phyloP scores from a whole-genome alignment of 169 alveolate species.

The Plasmodium falciparum region DNA sequence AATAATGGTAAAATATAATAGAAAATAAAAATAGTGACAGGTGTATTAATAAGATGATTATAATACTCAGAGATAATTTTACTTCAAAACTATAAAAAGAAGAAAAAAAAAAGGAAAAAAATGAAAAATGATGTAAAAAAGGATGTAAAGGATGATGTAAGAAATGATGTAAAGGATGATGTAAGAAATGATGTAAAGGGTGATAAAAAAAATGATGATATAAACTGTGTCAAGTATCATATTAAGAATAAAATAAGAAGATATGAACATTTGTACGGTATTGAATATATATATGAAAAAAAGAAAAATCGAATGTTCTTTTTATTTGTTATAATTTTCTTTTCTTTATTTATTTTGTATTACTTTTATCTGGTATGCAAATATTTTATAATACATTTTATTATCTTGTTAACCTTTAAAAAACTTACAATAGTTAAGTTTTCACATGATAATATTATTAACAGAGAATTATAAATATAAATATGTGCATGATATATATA shows the following conservation, averaged over 20 bases:
- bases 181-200: not conserved
- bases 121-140: not conserved
- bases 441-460: not conserved
- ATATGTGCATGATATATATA: not conserved
- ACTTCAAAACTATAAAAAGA: not conserved
- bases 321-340: slow-evolving; percentile 14
- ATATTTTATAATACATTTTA: not conserved
- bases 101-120: not conserved
- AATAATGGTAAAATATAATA: too few relatives aligned
- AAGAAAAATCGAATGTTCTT: slow-evolving; percentile 31
- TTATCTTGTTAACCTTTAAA: not conserved
- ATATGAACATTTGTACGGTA: slow-evolving; percentile 51
- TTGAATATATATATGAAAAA: slow-evolving; percentile 69
- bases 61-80: too few relatives aligned
- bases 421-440: not conserved
- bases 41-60: too few relatives aligned
- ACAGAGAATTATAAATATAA: not conserved
- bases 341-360: slow-evolving; percentile 43
- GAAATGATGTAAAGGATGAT: not conserved
- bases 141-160: not conserved
- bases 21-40: too few relatives aligned
- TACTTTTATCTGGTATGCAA: slow-evolving; percentile 55
- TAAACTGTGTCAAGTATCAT: not conserved
- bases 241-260: slow-evolving; percentile 71
- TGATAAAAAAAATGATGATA: not conserved